Conservation (phyloP, 2,329 filamentous ascomycete genomes). For the Verticillium nonalfalfae region DNA sequence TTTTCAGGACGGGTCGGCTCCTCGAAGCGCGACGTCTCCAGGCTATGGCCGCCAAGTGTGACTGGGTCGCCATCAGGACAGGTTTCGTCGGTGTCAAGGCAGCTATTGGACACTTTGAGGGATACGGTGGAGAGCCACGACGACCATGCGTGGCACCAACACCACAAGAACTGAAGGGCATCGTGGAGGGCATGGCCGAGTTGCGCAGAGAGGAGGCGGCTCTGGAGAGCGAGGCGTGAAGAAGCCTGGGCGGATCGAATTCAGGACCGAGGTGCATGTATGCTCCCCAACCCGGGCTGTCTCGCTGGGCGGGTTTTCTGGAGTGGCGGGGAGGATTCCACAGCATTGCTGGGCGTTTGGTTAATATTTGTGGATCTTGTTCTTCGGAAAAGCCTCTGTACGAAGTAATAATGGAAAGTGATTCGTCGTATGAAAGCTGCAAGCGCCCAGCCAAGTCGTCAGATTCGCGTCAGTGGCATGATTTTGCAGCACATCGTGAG, state of each 20-base stretch:
- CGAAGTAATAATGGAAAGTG: background rate
- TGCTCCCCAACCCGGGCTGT: background rate
- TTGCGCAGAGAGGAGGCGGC: slow-evolving; percentile 23
- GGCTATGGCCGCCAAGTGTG: slow-evolving; percentile 37
- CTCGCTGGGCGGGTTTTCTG: background rate
- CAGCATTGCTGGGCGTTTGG: background rate
- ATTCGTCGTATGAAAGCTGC: background rate
- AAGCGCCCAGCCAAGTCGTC: background rate
- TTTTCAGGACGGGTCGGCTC: slow-evolving; percentile 52
- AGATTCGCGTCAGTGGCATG: background rate
- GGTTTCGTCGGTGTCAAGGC: slow-evolving; percentile 43
- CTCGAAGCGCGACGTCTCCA: slow-evolving; percentile 46
- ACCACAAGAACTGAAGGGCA: slow-evolving; percentile 23
- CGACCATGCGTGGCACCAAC: slow-evolving; percentile 28
- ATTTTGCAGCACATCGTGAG: background rate
- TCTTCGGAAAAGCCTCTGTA: background rate
- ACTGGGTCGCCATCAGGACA: slow-evolving; percentile 41
- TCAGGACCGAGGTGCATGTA: background rate
- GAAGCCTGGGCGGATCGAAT: background rate
- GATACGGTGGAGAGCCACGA: slow-evolving; percentile 31
- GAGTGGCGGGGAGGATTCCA: background rate
- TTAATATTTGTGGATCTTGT: background rate
- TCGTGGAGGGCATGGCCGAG: slow-evolving; percentile 28
- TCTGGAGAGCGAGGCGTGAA: slow-evolving; percentile 14
- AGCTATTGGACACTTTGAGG: slow-evolving; percentile 31